Base-by-base conservation (phyloP, 306 rosid genomes). In the Vigna trinervia region DNA sequence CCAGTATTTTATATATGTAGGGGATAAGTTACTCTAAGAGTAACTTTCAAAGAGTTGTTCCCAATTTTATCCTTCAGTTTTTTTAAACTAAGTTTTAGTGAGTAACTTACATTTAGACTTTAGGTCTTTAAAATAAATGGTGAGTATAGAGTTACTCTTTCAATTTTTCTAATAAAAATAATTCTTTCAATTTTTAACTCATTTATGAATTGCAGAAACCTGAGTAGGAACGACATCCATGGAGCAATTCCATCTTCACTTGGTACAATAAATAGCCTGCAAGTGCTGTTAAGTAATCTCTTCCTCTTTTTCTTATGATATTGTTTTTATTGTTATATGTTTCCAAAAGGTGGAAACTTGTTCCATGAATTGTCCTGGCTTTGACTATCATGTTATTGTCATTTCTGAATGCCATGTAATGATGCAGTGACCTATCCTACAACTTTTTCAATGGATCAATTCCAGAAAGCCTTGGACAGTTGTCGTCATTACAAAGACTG, bases 401-500 rank as follows among this genome's bases (percentile, higher is more conserved):
- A 58, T 77, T 39, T 45, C 67, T 67, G 73, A 81, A 52, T 76
- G 13, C 54, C 63, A 60, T 84, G 72, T 72, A 34, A 65, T 53
- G 71, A 54, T 81, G 57, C 87, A 90, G 97, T 88, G 97, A 92
- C 83, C 85, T 90, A 76, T 90, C 96, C 61, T 86, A 81, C 86
- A 92, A 92, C 81, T 70, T 71, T 57, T 86, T 92, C 64, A 83
- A 86, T 56, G 96, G 91, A 76, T 82, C 97, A 67, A 81, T 92
- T 71, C 94, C 97, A n/a, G 92, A 90, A 78, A 82, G 87, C 84
- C 92, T 90, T 32, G 96, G 96, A 76, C 85, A 86, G 83, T 81
- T 92, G 89, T 85, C 90, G 59, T 80, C 90, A 17, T 73, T 92
- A 61, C 71, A 20, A 71, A 89, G 41, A 86, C 74, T 90, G 97